Percentiles rank a stretch among this genome's conserved stretches.
Evolutionary conservation across 768 basidiomycete species (phyloP).

Genomic region (Lentinula detonsa): DNA sequence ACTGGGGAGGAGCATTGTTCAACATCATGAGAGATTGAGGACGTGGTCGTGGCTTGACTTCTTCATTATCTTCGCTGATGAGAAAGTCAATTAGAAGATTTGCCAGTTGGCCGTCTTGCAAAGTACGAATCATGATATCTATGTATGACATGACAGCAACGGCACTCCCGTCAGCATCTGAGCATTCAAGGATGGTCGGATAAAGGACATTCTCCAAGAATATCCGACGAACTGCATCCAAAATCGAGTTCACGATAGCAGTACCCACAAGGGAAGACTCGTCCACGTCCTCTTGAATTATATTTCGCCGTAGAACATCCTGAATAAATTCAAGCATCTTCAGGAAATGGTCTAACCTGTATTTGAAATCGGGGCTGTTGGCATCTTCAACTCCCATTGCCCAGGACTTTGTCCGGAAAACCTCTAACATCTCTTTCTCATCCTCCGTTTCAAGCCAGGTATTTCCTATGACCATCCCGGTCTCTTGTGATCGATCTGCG

Average conservation of each 20-base stretch:
- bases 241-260: constrained; percentile 78
- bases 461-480: constrained; percentile 72
- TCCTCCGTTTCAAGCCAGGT: constrained; percentile 48
- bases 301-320: constrained; percentile 75
- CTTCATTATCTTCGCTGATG: constrained; percentile 79
- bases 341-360: constrained; percentile 81
- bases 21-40: constrained; percentile 40
- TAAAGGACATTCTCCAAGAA: constrained; percentile 94
- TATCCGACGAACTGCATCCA: constrained; percentile 76
- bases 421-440: constrained; percentile 44
- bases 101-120: constrained; percentile 62
- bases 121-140: constrained; percentile 77
- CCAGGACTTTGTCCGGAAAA: constrained; percentile 43
- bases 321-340: constrained; percentile 89
- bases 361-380: constrained; percentile 66
- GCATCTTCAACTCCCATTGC: constrained; percentile 74
- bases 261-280: constrained; percentile 64
- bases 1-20: constrained; percentile 25
- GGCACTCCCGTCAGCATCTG: constrained; percentile 89
- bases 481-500: constrained; percentile 31
- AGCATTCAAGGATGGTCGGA: constrained; percentile 90
- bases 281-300: constrained; percentile 41
- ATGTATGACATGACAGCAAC: constrained; percentile 96
- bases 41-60: constrained; percentile 37
- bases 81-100: constrained; percentile 74